Conservation (phyloP, 306 rosid genomes). For the Cajanus cajan region DNA sequence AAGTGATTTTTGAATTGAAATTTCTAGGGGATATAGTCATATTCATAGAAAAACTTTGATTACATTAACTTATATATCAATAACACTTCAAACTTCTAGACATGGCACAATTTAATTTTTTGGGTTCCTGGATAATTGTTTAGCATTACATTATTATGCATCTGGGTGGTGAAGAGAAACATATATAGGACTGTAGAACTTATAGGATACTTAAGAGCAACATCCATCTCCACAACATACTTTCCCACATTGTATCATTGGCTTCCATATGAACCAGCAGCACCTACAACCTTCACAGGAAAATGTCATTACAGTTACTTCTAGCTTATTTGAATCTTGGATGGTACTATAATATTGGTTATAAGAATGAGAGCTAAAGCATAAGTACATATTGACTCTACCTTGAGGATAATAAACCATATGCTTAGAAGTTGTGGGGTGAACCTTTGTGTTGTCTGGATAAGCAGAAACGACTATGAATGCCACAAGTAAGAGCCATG, state of each 20-base stretch:
- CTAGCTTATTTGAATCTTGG: not conserved
- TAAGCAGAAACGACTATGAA: conserved; percentile 24
- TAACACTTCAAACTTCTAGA: not conserved
- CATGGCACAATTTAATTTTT: not conserved
- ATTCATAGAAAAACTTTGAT: not conserved
- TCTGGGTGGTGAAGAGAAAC: conserved; percentile 11
- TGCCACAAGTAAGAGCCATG: conserved; percentile 25
- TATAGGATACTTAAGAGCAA: conserved; percentile 4
- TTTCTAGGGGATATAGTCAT: not conserved
- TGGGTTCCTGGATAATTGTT: conserved; percentile 15
- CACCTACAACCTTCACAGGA: conserved; percentile 35
- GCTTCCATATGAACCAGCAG: conserved; percentile 33
- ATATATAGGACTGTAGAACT: not conserved
- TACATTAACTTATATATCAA: not conserved
- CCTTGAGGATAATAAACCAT: conserved; percentile 41
- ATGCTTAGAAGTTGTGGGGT: conserved; percentile 13
- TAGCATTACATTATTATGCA: not conserved
- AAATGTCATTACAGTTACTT: not conserved
- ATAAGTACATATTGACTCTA: not conserved
- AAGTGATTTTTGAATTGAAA: not conserved
- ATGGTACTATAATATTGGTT: not conserved
- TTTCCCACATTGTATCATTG: conserved; percentile 22
- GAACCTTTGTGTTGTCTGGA: not conserved
- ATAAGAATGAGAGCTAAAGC: not conserved
- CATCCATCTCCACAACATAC: conserved; percentile 34